These are phyloP conservation scores for Skeletonema grethae DNA, from an alignment of 108 stramenopile species.

Conservation along the genomic window DNA sequence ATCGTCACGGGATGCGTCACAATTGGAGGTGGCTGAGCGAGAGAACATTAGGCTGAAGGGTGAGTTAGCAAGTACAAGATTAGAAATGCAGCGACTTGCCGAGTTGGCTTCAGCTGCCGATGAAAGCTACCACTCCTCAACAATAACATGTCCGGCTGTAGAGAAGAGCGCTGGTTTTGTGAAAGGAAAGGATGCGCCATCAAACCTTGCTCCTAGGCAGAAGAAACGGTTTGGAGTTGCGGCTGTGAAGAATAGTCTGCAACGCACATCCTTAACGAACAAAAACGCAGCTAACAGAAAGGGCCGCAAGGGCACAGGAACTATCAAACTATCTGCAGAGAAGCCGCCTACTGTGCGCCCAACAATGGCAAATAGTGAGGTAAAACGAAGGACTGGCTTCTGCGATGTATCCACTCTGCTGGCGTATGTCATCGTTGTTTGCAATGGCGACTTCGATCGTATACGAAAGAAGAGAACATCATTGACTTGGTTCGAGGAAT, in stretches of 20 bases:
- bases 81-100: slow-evolving; percentile 5
- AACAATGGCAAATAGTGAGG: slow-evolving; percentile 10
- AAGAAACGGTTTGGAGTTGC: background rate
- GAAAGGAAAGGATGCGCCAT: background rate
- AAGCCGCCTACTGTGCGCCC: background rate
- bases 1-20: background rate
- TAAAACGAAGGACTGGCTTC: slow-evolving; percentile 26
- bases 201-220: background rate
- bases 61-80: slow-evolving; percentile 4
- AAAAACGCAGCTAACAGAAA: background rate
- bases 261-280: background rate
- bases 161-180: slow-evolving; percentile 12
- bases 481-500: slow-evolving; percentile 40
- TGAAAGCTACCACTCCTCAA: background rate
- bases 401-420: slow-evolving; percentile 6
- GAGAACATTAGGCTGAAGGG: background rate
- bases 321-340: background rate
- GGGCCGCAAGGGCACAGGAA: background rate
- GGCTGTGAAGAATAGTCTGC: background rate
- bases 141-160: slow-evolving; percentile 1
- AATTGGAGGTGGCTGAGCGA: background rate
- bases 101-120: slow-evolving; percentile 8
- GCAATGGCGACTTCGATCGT: slow-evolving; percentile 20
- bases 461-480: slow-evolving; percentile 14
- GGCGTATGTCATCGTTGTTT: slow-evolving; percentile 16